Conservation (phyloP, 768 basidiomycete species). For the Leccinum aurantiacum region DNA sequence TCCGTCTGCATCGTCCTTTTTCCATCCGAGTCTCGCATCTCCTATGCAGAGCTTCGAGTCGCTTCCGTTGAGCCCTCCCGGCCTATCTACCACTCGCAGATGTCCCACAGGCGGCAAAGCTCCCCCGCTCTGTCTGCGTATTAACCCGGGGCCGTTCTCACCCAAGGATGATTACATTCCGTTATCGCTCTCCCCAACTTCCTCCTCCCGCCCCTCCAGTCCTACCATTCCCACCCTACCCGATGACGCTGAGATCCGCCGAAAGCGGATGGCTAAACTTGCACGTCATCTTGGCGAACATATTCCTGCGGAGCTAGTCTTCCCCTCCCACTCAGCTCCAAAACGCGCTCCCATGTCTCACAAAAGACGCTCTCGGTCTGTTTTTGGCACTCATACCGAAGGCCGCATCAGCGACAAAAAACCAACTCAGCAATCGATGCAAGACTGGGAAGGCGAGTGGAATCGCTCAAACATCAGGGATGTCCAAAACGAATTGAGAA, state of each 20-base stretch:
- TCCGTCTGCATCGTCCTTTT: conserved; percentile 21
- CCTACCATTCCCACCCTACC: conserved; percentile 24
- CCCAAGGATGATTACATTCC: conserved; percentile 11
- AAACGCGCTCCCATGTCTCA: neutral
- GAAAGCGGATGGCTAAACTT: conserved; percentile 59
- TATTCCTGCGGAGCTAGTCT: conserved; percentile 56
- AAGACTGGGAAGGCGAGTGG: conserved; percentile 42
- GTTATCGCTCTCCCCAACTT: conserved; percentile 12
- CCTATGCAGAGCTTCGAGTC: conserved; percentile 13
- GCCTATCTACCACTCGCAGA: conserved; percentile 17
- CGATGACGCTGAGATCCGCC: conserved; percentile 35
- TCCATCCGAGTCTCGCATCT: conserved; percentile 7
- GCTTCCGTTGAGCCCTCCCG: conserved; percentile 16
- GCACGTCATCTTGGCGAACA: conserved; percentile 57
- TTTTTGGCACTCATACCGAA: conserved; percentile 2
- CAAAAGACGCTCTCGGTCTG: conserved; percentile 20
- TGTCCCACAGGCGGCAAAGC: conserved; percentile 14
- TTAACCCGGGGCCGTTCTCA: conserved; percentile 19
- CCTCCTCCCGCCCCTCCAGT: conserved; percentile 16
- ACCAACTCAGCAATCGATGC: neutral
- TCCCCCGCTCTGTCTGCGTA: conserved; percentile 24
- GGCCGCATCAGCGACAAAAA: neutral
- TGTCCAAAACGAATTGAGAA: conserved; percentile 39
- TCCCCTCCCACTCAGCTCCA: conserved; percentile 20
- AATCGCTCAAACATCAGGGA: conserved; percentile 39